Conservation (phyloP, 108 stramenopile genomes). For the Skeletonema costatum region DNA sequence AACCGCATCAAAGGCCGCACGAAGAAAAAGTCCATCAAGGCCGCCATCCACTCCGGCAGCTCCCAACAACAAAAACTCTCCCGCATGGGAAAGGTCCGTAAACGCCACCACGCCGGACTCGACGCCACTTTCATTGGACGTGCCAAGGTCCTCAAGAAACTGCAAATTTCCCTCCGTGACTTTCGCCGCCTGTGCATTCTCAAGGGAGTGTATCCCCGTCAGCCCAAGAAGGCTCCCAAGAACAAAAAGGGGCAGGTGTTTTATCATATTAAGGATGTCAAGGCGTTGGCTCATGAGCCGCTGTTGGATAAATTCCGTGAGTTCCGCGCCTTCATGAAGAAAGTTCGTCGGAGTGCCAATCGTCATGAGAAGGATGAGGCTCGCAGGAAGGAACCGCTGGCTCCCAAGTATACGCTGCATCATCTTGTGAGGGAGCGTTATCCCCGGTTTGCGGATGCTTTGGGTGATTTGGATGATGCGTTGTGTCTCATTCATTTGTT, state of each 20-base stretch:
- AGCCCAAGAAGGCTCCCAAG: conserved; percentile 87
- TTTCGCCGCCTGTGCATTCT: conserved; percentile 99
- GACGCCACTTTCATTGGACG: conserved; percentile 97
- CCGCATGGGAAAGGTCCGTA: conserved; percentile 96
- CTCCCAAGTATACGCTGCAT: conserved; percentile 92
- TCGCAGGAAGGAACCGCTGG: conserved; percentile 68
- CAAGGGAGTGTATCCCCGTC: conserved; percentile 98
- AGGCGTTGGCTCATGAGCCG: conserved; percentile 96
- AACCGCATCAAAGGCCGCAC: conserved; percentile 86
- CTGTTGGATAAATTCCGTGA: conserved; percentile 96
- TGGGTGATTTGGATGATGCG: conserved; percentile 97
- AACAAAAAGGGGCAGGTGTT: conserved; percentile 94
- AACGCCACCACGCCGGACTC: conserved; percentile 89
- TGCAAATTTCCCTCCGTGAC: conserved; percentile 96
- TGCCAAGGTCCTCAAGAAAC: conserved; percentile 82
- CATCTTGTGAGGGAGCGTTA: conserved; percentile 98
- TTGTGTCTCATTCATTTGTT: conserved; percentile 93
- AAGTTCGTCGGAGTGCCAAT: conserved; percentile 75
- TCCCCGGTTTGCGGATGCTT: conserved; percentile 96
- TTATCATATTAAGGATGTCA: conserved; percentile 98
- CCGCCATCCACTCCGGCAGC: conserved; percentile 84
- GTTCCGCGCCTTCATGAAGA: conserved; percentile 95
- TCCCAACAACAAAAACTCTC: conserved; percentile 93
- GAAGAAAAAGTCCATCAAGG: conserved; percentile 93
- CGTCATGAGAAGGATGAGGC: conserved; percentile 92